Percentiles rank a stretch among this genome's conserved stretches.
These are phyloP conservation scores for Achaetomium macrosporum DNA, from an alignment of 2,329 filamentous ascomycete species.

Conservation along the genomic window DNA sequence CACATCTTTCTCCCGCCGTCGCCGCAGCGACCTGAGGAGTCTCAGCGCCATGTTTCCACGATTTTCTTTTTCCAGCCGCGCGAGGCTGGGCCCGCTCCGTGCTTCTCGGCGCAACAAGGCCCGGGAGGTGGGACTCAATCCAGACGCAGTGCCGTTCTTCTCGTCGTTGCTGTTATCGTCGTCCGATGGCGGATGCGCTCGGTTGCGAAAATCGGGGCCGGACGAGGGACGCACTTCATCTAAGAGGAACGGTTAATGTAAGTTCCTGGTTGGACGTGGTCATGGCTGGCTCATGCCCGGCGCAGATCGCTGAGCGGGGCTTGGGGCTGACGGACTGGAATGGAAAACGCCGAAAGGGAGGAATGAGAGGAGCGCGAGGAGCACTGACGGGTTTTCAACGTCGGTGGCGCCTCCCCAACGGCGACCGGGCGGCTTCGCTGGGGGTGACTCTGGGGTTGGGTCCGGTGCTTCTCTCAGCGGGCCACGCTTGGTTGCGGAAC, in stretches of 20 bases:
- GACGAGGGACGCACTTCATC: conserved; percentile 7
- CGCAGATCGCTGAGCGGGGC: conserved; percentile 21
- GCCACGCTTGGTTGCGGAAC: neutral
- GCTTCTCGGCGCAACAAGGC: conserved; percentile 17
- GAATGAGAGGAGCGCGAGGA: neutral
- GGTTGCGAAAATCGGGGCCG: neutral
- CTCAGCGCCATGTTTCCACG: conserved; percentile 18
- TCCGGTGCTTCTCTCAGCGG: neutral
- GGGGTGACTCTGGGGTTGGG: neutral
- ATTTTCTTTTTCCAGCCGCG: conserved; percentile 6
- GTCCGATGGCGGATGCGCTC: conserved; percentile 8
- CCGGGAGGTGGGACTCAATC: conserved; percentile 9
- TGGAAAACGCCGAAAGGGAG: conserved; percentile 10
- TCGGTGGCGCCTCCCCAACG: neutral
- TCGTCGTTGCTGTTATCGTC: conserved; percentile 5
- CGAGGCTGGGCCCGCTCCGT: conserved; percentile 15
- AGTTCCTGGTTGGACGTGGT: conserved; percentile 13
- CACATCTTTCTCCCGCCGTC: conserved; percentile 22
- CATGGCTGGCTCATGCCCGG: conserved; percentile 22
- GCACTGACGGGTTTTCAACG: neutral
- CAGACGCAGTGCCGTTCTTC: conserved; percentile 1
- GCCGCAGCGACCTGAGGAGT: conserved; percentile 20
- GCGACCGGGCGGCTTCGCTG: conserved; percentile 3
- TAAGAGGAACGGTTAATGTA: conserved; percentile 20
- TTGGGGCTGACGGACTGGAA: conserved; percentile 11